These are phyloP conservation scores for Penicillium crystallinum DNA, from an alignment of 495 filamentous ascomycete genomes.

Conservation along the genomic window DNA sequence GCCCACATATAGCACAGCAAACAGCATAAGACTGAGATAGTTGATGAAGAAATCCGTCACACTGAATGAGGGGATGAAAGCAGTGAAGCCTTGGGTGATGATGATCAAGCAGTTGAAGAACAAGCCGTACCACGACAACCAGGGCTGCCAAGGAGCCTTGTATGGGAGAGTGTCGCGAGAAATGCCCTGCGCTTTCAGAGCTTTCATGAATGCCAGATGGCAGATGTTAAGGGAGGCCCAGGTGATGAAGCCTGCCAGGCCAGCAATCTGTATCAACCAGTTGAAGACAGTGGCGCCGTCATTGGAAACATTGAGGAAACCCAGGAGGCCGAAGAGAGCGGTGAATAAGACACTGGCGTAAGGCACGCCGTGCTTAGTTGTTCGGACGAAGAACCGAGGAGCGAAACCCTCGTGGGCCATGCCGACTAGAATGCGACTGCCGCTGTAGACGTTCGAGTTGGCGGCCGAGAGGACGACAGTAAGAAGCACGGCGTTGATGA, in stretches of 20 bases:
- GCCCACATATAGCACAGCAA: constrained; percentile 43
- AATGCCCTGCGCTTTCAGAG: constrained; percentile 46
- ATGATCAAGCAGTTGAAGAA: constrained; percentile 56
- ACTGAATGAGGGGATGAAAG: constrained; percentile 55
- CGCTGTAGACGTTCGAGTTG: constrained; percentile 74
- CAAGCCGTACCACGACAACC: constrained; percentile 49
- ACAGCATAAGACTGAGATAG: constrained; percentile 52
- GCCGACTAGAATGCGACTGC: constrained; percentile 55
- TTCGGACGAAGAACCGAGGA: constrained; percentile 43
- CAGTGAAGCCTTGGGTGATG: constrained; percentile 59
- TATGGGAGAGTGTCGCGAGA: constrained; percentile 47
- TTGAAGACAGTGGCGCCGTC: constrained; percentile 47
- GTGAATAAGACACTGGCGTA: constrained; percentile 40
- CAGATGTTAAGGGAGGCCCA: constrained; percentile 52
- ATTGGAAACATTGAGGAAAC: constrained; percentile 37
- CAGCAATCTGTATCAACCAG: constrained; percentile 50
- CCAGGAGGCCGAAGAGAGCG: constrained; percentile 39
- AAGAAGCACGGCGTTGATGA: constrained; percentile 71
- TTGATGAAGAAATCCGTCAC: constrained; percentile 48
- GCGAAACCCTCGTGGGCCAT: constrained; percentile 54
- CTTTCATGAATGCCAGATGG: constrained; percentile 53
- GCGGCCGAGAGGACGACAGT: constrained; percentile 62
- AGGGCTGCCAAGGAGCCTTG: constrained; percentile 48
- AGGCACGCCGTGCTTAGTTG: constrained; percentile 40
- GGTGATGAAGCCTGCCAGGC: constrained; percentile 55